Evolutionary conservation across 2,329 filamentous ascomycete genomes (phyloP).

Genomic region (Blastomyces silverae): DNA sequence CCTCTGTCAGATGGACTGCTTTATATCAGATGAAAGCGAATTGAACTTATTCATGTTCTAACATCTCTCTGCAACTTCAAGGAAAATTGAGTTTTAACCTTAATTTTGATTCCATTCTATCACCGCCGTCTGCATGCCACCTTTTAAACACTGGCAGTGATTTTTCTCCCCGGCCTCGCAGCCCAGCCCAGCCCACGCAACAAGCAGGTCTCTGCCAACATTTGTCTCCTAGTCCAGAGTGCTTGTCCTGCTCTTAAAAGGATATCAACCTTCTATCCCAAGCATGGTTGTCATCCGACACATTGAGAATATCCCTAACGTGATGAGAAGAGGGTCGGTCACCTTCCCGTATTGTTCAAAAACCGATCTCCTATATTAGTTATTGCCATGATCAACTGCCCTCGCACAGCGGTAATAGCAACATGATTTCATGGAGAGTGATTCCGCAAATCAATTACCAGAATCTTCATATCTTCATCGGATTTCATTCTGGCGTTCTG

Average conservation of each 20-base stretch:
- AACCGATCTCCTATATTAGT: neutral
- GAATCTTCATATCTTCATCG: neutral
- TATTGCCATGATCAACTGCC: neutral
- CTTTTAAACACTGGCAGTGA: too few relatives aligned
- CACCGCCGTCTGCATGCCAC: neutral
- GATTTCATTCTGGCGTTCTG: neutral
- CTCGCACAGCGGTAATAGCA: neutral
- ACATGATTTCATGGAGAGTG: neutral
- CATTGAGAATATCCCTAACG: neutral
- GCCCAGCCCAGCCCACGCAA: neutral
- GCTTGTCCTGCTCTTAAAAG: neutral
- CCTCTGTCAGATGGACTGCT: neutral
- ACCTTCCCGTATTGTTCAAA: neutral
- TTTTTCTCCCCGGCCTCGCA: neutral
- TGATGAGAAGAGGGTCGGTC: neutral
- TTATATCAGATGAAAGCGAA: neutral
- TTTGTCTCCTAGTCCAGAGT: neutral
- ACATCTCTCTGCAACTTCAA: neutral
- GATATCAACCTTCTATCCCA: neutral
- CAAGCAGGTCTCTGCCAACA: neutral
- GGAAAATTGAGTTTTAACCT: neutral
- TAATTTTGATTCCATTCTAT: neutral
- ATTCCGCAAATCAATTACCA: neutral
- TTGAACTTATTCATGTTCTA: too few relatives aligned
- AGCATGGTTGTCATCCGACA: neutral